Percentiles rank a stretch among this genome's conserved stretches.
Conservation (phyloP, 1,284 basidiomycete genomes). For the Trichosporon asahii region DNA sequence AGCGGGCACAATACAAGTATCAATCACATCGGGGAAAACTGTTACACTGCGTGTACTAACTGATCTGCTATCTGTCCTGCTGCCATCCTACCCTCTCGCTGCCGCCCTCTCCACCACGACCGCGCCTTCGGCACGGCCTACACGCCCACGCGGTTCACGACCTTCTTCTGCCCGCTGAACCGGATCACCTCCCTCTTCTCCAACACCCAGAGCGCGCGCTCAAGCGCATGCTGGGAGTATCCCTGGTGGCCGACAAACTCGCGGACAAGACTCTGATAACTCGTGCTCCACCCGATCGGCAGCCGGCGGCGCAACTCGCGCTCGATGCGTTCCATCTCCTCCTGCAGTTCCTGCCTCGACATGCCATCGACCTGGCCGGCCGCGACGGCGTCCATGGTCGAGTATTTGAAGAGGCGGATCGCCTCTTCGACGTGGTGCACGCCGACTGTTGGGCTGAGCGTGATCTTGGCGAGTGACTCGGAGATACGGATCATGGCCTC, state of each 20-base stretch:
- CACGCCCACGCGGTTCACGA: slow-evolving; percentile 45
- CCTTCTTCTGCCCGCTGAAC: slow-evolving; percentile 69
- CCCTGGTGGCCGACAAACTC: slow-evolving; percentile 95
- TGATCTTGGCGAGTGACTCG: slow-evolving; percentile 92
- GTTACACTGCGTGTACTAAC: too few relatives aligned
- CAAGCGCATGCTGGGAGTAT: slow-evolving; percentile 85
- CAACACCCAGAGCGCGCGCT: slow-evolving; percentile 84
- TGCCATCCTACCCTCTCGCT: neutral
- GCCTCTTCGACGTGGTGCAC: slow-evolving; percentile 97
- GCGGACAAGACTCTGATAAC: slow-evolving; percentile 86
- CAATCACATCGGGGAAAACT: neutral
- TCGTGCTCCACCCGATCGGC: slow-evolving; percentile 95
- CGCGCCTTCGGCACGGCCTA: slow-evolving; percentile 21
- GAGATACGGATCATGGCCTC: slow-evolving; percentile 99
- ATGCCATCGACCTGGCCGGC: slow-evolving; percentile 84
- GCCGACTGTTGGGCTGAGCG: slow-evolving; percentile 77
- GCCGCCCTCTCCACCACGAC: too few relatives aligned
- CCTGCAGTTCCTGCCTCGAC: slow-evolving; percentile 85
- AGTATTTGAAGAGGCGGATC: slow-evolving; percentile 96
- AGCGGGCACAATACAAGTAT: neutral
- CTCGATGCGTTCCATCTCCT: slow-evolving; percentile 90
- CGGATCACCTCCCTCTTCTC: slow-evolving; percentile 94
- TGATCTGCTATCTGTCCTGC: too few relatives aligned
- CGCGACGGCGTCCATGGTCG: slow-evolving; percentile 98
- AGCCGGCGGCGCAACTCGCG: slow-evolving; percentile 81